Base-by-base conservation (phyloP, 1,139 yeast genomes). In the Pichia sp. region DNA sequence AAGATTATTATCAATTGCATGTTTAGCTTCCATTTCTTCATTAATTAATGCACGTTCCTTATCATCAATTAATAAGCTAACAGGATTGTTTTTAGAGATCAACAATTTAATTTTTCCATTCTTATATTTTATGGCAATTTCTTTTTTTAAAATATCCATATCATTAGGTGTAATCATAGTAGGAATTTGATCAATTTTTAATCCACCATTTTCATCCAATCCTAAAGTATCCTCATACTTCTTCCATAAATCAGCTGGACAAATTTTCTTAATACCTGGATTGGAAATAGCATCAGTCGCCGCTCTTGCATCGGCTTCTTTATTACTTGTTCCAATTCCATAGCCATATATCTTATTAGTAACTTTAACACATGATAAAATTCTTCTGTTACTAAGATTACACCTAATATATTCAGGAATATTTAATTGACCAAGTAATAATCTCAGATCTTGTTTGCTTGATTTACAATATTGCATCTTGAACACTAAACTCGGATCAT, bases 401-500 rank as follows among this genome's bases (percentile, higher is more conserved):
- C 73, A 66, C 3, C 76, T 70, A n/a, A 70, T 70, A 59, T 92
- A 92, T 34, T 70, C 72, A 0, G 95, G 83, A 46, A 74, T 65
- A 8, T 77, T 74, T 0, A 89, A 87, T 35, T 80, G 74, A 0
- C 97, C 97, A 43, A 92, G 78, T 43, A 83, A 68, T 1, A 89
- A 78, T 57, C 92, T 87, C 20, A 92, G 68, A 51, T 81, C 82
- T 23, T 81, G 76, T 56, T 92, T 92, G 22, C 92, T 87, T 39
- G 78, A 76, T 50, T 70, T 74, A 52, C 81, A 73, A 20, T 60
- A 20, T 71, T 63, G 65, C 62, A 71, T 59, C 25, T 53, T 49
- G n/a, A 37, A 74, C 9, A 42, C 44, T 20, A 47, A 74, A 12
- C 70, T 68, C 47, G 67, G 87, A 55, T 60, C 77, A 57, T 55